Evolutionary conservation across 2,329 filamentous ascomycete genomes (phyloP).

Genomic region (Calonectria henricotiae): DNA sequence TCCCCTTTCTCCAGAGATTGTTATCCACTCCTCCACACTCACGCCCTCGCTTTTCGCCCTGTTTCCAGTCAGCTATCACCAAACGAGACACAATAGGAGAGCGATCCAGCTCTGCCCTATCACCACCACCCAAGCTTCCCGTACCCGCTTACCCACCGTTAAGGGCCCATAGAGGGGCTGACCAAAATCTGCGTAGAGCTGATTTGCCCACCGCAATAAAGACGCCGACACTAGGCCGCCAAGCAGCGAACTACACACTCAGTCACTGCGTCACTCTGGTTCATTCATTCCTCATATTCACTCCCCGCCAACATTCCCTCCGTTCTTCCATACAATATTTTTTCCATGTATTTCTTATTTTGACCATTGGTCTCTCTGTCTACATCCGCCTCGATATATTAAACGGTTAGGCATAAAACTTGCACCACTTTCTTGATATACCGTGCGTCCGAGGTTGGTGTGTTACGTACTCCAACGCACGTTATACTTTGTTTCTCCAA

Average conservation of each 20-base stretch:
- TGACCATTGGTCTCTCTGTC: neutral
- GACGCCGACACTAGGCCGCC: slow-evolving; percentile 28
- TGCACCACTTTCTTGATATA: neutral
- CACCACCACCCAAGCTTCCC: slow-evolving; percentile 10
- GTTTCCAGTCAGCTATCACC: slow-evolving; percentile 18
- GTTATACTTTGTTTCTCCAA: slow-evolving; percentile 12
- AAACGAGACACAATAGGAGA: slow-evolving; percentile 1
- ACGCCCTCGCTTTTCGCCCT: neutral
- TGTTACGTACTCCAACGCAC: slow-evolving; percentile 19
- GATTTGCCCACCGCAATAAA: slow-evolving; percentile 29
- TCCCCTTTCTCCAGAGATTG: neutral
- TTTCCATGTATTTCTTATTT: slow-evolving; percentile 9
- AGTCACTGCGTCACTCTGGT: slow-evolving; percentile 6
- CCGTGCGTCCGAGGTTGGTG: neutral
- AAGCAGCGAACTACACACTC: slow-evolving; percentile 20
- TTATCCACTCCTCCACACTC: slow-evolving; percentile 16
- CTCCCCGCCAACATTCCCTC: slow-evolving; percentile 2
- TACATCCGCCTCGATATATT: neutral
- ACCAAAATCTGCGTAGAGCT: slow-evolving; percentile 15
- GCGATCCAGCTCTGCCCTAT: slow-evolving; percentile 23
- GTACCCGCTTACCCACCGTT: slow-evolving; percentile 24
- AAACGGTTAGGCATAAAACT: neutral
- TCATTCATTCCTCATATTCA: slow-evolving; percentile 23
- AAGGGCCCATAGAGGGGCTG: slow-evolving; percentile 12
- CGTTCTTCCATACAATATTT: neutral